Evolutionary conservation across 2,329 filamentous ascomycete genomes (phyloP).

Genomic region (Aureobasidium sp.): DNA sequence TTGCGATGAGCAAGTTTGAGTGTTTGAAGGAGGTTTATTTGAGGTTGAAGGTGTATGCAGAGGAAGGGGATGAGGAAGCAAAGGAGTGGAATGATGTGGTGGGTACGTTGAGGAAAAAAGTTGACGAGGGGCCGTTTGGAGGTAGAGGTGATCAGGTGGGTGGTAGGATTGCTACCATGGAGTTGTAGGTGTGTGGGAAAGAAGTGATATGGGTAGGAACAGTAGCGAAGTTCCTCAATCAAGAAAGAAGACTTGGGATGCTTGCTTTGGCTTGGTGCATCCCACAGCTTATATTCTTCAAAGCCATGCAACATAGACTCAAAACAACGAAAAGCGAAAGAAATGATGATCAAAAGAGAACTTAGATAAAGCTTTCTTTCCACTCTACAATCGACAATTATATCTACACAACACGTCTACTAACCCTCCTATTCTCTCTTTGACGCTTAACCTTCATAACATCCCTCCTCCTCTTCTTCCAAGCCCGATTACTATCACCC

Average conservation of each 20-base stretch:
- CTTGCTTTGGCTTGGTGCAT: too few species aligned
- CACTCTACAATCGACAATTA: too few species aligned
- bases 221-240: too few species aligned
- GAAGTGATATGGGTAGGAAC: too few species aligned
- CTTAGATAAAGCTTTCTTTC: too few species aligned
- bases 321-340: too few species aligned
- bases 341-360: too few species aligned
- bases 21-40: conserved; percentile 43
- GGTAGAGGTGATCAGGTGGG: conserved; percentile 32
- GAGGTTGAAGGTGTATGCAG: conserved; percentile 32
- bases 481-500: conserved; percentile 40
- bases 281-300: too few species aligned
- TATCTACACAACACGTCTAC: conserved; percentile 21
- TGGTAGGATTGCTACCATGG: conserved; percentile 39
- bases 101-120: conserved; percentile 33
- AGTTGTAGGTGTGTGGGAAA: conserved; percentile 20
- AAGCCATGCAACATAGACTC: too few species aligned
- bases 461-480: conserved; percentile 50
- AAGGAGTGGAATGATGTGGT: conserved; percentile 33
- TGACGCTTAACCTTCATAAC: conserved; percentile 53
- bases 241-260: too few species aligned
- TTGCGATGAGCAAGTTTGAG: conserved; percentile 51
- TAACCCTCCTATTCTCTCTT: conserved; percentile 49
- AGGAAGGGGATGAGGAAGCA: conserved; percentile 18
- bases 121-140: conserved; percentile 37